A percentile compares a stretch with the other conserved stretches of the same genome.
phyloP scores from a whole-genome alignment of 768 basidiomycete species.

The Lactarius hengduanensis region DNA sequence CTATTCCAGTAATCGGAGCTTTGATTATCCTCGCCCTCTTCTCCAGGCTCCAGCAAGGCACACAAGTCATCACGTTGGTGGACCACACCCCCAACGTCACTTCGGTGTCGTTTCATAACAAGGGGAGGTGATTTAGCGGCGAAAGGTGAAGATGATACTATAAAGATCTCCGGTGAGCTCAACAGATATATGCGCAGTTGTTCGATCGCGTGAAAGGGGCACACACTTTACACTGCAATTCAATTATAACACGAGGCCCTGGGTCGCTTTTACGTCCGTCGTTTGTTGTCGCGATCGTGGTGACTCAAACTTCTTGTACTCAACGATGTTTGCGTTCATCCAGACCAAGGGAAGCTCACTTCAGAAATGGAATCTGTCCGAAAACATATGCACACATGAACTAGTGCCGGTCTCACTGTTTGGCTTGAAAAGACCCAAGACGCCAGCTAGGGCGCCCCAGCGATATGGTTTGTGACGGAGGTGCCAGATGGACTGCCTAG shows the following conservation, averaged over 20 bases:
- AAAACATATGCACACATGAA: conserved; percentile 95
- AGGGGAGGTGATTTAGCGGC: conserved; percentile 99
- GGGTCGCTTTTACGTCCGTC: conserved; percentile 44
- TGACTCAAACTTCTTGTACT: conserved; percentile 36
- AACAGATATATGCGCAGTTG: neutral
- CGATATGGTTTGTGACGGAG: conserved; percentile 86
- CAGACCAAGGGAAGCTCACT: conserved; percentile 97
- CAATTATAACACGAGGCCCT: conserved; percentile 90
- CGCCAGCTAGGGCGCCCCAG: conserved; percentile 89
- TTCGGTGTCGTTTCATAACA: conserved; percentile 89
- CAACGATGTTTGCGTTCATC: conserved; percentile 95
- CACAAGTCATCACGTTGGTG: conserved; percentile 81
- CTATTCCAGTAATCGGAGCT: conserved; percentile 45
- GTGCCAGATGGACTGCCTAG: conserved; percentile 92
- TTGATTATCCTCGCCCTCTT: conserved; percentile 41
- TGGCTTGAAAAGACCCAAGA: conserved; percentile 47
- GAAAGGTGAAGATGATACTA: conserved; percentile 93
- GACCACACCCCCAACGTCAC: conserved; percentile 93
- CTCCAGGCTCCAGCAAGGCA: conserved; percentile 19
- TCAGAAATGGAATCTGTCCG: conserved; percentile 98
- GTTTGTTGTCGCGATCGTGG: conserved; percentile 13
- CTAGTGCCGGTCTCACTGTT: conserved; percentile 54
- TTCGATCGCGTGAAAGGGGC: conserved; percentile 42
- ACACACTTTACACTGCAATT: conserved; percentile 83
- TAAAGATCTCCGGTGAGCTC: conserved; percentile 85